Percentiles rank a stretch among this genome's conserved stretches.
These are phyloP conservation scores for Boletus subparvulus DNA, from an alignment of 768 basidiomycete genomes.

Conservation along the genomic window DNA sequence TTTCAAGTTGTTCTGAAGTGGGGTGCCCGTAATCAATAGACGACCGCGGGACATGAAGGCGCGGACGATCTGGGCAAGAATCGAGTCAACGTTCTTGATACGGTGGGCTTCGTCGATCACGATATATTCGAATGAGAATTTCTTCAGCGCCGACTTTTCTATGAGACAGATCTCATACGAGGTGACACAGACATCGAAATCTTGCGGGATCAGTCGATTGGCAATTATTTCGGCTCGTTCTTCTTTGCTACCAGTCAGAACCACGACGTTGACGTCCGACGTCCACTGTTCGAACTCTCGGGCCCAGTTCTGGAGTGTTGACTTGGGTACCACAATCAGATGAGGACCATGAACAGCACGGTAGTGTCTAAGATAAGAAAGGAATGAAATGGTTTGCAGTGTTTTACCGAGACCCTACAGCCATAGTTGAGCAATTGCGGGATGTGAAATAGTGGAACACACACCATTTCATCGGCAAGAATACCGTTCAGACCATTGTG, in stretches of 20 bases:
- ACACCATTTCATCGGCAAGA: slow-evolving; percentile 93
- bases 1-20: slow-evolving; percentile 94
- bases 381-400: slow-evolving; percentile 95
- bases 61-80: slow-evolving; percentile 92
- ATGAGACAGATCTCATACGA: slow-evolving; percentile 97
- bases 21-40: slow-evolving; percentile 94
- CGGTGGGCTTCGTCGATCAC: slow-evolving; percentile 98
- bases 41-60: slow-evolving; percentile 86
- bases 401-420: slow-evolving; percentile 94
- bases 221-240: slow-evolving; percentile 84
- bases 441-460: slow-evolving; percentile 8
- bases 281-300: slow-evolving; percentile 93
- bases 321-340: slow-evolving; percentile 97
- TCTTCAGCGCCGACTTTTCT: slow-evolving; percentile 89
- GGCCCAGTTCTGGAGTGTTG: slow-evolving; percentile 95
- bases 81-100: slow-evolving; percentile 98
- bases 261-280: slow-evolving; percentile 77
- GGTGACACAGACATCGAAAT: slow-evolving; percentile 94
- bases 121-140: slow-evolving; percentile 97
- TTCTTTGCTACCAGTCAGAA: slow-evolving; percentile 85
- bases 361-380: slow-evolving; percentile 90
- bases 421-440: slow-evolving; percentile 1
- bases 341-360: slow-evolving; percentile 77
- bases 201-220: slow-evolving; percentile 73
- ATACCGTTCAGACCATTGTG: slow-evolving; percentile 98